phyloP scores from a whole-genome alignment of 1,284 basidiomycete genomes.

The Abortiporus biennis region DNA sequence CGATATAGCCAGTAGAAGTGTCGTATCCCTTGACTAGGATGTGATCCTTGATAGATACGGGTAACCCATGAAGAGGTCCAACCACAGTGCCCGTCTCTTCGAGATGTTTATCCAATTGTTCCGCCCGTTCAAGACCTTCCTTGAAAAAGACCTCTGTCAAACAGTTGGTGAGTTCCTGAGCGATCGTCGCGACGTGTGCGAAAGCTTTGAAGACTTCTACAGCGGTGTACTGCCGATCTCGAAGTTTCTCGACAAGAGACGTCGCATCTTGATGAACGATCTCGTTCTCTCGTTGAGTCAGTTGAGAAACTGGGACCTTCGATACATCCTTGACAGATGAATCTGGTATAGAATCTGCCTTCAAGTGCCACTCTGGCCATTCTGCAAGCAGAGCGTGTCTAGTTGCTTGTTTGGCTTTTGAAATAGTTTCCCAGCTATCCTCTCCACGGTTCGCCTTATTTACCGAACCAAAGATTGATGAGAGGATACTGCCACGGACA shows the following conservation, averaged over 20 bases:
- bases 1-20: slow-evolving; percentile 43
- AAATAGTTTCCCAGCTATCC: slow-evolving; percentile 19
- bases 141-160: slow-evolving; percentile 51
- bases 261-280: slow-evolving; percentile 31
- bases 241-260: slow-evolving; percentile 23
- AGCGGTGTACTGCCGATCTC: slow-evolving; percentile 25
- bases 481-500: too few relatives aligned
- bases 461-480: too few relatives aligned
- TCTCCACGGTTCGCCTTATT: too few relatives aligned
- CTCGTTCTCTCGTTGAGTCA: slow-evolving; percentile 25
- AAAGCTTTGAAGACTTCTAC: slow-evolving; percentile 28
- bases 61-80: slow-evolving; percentile 58
- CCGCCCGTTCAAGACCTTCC: slow-evolving; percentile 45
- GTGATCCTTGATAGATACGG: slow-evolving; percentile 52
- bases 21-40: slow-evolving; percentile 41
- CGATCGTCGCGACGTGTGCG: slow-evolving; percentile 29
- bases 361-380: slow-evolving; percentile 27
- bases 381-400: slow-evolving; percentile 23
- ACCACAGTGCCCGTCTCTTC: slow-evolving; percentile 39
- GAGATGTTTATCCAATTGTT: slow-evolving; percentile 43
- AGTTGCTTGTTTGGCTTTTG: slow-evolving; percentile 22
- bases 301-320: slow-evolving; percentile 20
- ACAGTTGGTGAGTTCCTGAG: slow-evolving; percentile 42
- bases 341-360: slow-evolving; percentile 13
- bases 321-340: slow-evolving; percentile 25